Evolutionary conservation across 2,329 filamentous ascomycete species (phyloP).

Genomic region (Cadophora gregata): DNA sequence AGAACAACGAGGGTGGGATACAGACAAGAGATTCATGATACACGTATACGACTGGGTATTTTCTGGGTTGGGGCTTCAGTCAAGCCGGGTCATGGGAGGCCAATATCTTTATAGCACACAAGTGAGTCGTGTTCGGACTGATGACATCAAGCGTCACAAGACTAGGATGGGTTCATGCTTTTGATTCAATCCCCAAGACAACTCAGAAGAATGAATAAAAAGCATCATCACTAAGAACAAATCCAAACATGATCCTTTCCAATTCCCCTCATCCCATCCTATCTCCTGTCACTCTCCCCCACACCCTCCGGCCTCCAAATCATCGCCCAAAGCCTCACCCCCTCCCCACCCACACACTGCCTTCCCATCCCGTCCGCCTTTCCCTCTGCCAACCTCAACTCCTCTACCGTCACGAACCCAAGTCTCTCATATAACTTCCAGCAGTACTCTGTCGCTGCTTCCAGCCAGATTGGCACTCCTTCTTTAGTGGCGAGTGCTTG

Average conservation of each 20-base stretch:
- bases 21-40: background rate
- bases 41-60: background rate
- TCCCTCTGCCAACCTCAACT: background rate
- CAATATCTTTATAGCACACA: background rate
- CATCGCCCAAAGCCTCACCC: background rate
- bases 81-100: background rate
- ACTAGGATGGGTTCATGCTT: background rate
- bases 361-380: background rate
- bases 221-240: background rate
- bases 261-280: background rate
- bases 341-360: background rate
- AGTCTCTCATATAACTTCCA: background rate
- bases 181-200: background rate
- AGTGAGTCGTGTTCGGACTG: background rate
- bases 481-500: background rate
- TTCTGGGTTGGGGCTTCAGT: background rate
- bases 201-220: background rate
- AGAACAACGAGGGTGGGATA: background rate
- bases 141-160: background rate
- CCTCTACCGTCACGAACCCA: background rate
- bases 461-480: too few species aligned
- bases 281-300: background rate
- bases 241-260: background rate
- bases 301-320: background rate
- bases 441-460: background rate